Conservation (phyloP, 495 filamentous ascomycete species). For the Patellaria atrata region DNA sequence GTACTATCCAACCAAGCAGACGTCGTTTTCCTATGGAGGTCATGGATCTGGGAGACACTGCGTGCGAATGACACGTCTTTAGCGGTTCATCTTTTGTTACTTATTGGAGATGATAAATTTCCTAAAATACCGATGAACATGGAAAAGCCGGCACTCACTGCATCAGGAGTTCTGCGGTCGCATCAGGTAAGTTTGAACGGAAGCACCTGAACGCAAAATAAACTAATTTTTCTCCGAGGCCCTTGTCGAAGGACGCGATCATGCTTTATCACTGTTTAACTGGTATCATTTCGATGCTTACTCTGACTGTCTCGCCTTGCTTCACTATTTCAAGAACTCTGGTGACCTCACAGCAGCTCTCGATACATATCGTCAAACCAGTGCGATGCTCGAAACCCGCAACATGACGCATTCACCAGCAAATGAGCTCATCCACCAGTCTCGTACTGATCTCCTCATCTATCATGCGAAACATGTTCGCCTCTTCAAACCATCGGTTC, state of each 20-base stretch:
- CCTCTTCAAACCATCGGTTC: slow-evolving; percentile 45
- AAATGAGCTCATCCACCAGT: slow-evolving; percentile 26
- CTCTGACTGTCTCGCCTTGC: slow-evolving; percentile 45
- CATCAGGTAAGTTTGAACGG: no score
- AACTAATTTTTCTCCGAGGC: no score
- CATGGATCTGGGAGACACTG: slow-evolving; percentile 59
- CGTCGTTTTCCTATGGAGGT: slow-evolving; percentile 46
- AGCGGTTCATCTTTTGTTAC: slow-evolving; percentile 36
- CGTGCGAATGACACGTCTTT: slow-evolving; percentile 30
- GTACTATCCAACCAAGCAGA: slow-evolving; percentile 31
- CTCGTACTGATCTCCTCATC: slow-evolving; percentile 44
- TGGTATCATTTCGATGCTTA: no score
- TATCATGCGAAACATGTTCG: slow-evolving; percentile 42
- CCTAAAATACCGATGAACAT: not conserved
- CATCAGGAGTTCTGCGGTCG: no score
- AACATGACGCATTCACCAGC: slow-evolving; percentile 8
- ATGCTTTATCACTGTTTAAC: no score
- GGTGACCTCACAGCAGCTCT: slow-evolving; percentile 27
- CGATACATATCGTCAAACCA: slow-evolving; percentile 25
- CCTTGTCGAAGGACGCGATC: no score
- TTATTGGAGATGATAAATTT: slow-evolving; percentile 25
- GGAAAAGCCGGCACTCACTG: no score
- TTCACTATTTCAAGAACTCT: slow-evolving; percentile 43
- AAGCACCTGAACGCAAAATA: no score
- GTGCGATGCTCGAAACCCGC: slow-evolving; percentile 20